Evolutionary conservation across 2,329 filamentous ascomycete genomes (phyloP).

Genomic region (Colletotrichum horii): DNA sequence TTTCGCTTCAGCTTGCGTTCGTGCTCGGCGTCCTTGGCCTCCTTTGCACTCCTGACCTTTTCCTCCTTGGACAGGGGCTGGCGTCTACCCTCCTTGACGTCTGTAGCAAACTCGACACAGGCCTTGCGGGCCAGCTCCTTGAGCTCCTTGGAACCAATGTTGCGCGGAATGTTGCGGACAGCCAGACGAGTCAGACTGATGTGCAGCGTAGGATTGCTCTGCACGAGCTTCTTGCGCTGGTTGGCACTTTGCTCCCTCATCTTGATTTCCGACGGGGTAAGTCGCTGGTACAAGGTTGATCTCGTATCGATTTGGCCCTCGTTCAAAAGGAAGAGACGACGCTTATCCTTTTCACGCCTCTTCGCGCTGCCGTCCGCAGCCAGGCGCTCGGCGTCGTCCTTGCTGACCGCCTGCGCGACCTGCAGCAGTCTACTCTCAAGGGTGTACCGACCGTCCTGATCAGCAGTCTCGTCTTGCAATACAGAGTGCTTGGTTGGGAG

Average conservation of each 20-base stretch:
- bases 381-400: conserved; percentile 77
- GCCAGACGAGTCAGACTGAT: conserved; percentile 89
- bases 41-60: conserved; percentile 76
- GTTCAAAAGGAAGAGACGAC: conserved; percentile 83
- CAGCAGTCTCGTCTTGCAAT: conserved; percentile 83
- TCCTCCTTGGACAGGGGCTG: conserved; percentile 90
- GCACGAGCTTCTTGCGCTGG: conserved; percentile 88
- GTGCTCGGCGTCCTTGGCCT: conserved; percentile 81
- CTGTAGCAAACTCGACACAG: conserved; percentile 91
- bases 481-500: conserved; percentile 73
- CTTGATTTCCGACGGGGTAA: conserved; percentile 80
- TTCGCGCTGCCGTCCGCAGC: conserved; percentile 71
- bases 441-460: conserved; percentile 85
- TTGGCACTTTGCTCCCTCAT: conserved; percentile 87
- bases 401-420: conserved; percentile 83
- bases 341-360: conserved; percentile 82
- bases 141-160: conserved; percentile 82
- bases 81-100: conserved; percentile 80
- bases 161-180: conserved; percentile 87
- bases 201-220: conserved; percentile 88
- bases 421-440: conserved; percentile 88
- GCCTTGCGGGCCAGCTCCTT: conserved; percentile 91
- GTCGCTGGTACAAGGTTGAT: conserved; percentile 76
- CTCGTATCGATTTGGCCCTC: conserved; percentile 85
- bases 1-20: conserved; percentile 82